These are phyloP conservation scores for Ceratocystis colombiana DNA, from an alignment of 2,329 filamentous ascomycete species.

Conservation along the genomic window DNA sequence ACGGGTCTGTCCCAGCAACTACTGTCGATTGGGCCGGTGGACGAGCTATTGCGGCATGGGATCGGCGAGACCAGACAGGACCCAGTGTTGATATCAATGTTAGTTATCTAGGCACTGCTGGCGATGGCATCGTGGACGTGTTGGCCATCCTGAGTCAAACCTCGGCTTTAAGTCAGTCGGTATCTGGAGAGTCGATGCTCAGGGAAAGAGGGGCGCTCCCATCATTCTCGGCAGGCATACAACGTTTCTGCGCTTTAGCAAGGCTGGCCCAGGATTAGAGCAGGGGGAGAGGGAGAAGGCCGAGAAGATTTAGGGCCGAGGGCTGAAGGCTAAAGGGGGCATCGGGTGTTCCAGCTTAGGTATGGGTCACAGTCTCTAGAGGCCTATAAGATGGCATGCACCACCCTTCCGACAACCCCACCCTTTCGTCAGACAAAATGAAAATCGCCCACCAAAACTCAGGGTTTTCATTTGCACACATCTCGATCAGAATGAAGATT, in stretches of 20 bases:
- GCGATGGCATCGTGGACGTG: slow-evolving; percentile 51
- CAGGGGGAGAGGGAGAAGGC: background rate
- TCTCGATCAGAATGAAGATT: too few species aligned
- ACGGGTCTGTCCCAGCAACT: slow-evolving; percentile 61
- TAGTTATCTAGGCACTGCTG: slow-evolving; percentile 48
- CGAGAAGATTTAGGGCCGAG: too few species aligned
- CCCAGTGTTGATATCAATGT: slow-evolving; percentile 68
- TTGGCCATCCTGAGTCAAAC: slow-evolving; percentile 55
- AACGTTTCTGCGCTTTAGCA: slow-evolving; percentile 41
- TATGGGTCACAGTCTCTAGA: too few species aligned
- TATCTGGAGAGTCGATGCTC: slow-evolving; percentile 50
- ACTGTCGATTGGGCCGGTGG: slow-evolving; percentile 66
- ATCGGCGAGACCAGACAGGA: slow-evolving; percentile 52
- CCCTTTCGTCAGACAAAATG: too few species aligned
- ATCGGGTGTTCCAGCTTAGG: too few species aligned
- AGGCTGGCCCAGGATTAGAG: slow-evolving; percentile 14
- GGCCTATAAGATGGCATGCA: background rate
- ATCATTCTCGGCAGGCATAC: slow-evolving; percentile 58
- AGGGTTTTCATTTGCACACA: too few species aligned
- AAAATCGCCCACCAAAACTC: too few species aligned
- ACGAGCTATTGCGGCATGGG: slow-evolving; percentile 58
- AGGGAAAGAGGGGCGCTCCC: slow-evolving; percentile 38
- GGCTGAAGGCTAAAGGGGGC: too few species aligned
- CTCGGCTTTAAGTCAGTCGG: slow-evolving; percentile 58
- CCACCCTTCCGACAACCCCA: too few species aligned